phyloP scores from a whole-genome alignment of 164 flowering plant genomes.

The Santalum album region DNA sequence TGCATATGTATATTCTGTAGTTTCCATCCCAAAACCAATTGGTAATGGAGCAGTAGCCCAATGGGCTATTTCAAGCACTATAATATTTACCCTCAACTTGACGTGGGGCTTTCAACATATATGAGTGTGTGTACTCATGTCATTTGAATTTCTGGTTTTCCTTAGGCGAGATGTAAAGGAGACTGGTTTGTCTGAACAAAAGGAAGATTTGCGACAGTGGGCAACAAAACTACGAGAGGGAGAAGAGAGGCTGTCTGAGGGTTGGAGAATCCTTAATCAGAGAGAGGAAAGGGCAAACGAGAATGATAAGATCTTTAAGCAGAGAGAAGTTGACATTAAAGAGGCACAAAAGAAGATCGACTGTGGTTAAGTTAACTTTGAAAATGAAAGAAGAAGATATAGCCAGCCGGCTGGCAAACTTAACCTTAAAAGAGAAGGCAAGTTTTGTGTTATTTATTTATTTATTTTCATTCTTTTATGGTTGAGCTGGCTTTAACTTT shows the following conservation, averaged over 20 bases:
- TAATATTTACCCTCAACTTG: too few relatives aligned
- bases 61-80: too few relatives aligned
- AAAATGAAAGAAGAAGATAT: slow-evolving; percentile 1
- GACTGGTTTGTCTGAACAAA: slow-evolving; percentile 3
- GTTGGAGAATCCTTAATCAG: not conserved
- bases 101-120: too few relatives aligned
- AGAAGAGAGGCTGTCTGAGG: slow-evolving; percentile 6
- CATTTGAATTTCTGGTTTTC: not conserved
- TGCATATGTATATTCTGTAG: too few relatives aligned
- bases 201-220: slow-evolving; percentile 6
- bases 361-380: not conserved
- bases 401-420: not conserved
- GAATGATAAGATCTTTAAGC: not conserved
- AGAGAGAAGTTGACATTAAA: slow-evolving; percentile 1
- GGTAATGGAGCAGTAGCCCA: too few relatives aligned
- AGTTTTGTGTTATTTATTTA: too few relatives aligned
- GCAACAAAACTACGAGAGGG: not conserved
- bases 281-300: slow-evolving; percentile 2
- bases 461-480: too few relatives aligned
- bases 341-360: slow-evolving; percentile 3
- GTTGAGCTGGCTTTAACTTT: not conserved
- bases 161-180: not conserved
- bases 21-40: too few relatives aligned
- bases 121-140: not conserved
- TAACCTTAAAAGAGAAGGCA: slow-evolving; percentile 4